A percentile compares a stretch with the other conserved stretches of the same genome.
phyloP scores from a whole-genome alignment of 805 yeast genomes.

The Kluyveromyces aestuarii region DNA sequence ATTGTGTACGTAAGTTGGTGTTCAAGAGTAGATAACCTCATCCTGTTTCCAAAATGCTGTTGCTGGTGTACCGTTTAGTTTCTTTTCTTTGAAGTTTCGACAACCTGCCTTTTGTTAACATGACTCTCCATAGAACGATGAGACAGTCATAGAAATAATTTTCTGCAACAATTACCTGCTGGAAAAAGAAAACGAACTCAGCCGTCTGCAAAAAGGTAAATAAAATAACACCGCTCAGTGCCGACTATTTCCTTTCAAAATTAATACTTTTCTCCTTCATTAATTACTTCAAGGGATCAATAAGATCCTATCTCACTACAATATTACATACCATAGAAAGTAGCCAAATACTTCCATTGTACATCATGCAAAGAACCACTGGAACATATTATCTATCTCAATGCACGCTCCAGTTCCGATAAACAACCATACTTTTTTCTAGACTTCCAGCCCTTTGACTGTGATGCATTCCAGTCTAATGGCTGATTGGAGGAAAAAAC shows the following conservation, averaged over 20 bases:
- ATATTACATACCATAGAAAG: background rate
- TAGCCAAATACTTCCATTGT: background rate
- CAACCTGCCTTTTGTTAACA: no score
- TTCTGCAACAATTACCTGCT: no score
- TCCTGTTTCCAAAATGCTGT: background rate
- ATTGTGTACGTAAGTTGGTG: conserved; percentile 36
- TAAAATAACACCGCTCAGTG: no score
- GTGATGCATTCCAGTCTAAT: conserved; percentile 26
- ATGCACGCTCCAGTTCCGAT: conserved; percentile 19
- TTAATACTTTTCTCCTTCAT: background rate
- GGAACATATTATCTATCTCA: conserved; percentile 2
- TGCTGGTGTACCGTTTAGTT: background rate
- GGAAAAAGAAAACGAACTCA: no score
- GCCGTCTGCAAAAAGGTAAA: no score
- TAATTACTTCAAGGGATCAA: no score
- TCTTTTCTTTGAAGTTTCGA: background rate
- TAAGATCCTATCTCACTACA: background rate
- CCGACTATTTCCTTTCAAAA: no score
- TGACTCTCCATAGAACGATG: no score
- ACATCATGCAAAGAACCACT: background rate
- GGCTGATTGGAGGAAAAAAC: conserved; percentile 2
- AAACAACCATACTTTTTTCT: conserved; percentile 22
- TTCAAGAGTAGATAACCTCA: conserved; percentile 23
- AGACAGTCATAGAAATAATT: no score
- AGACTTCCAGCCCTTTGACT: conserved; percentile 15